Percentiles rank a stretch among this genome's conserved stretches.
phyloP scores from a whole-genome alignment of 192 early-diverging fungal genomes.

The Coemansia sp. region DNA sequence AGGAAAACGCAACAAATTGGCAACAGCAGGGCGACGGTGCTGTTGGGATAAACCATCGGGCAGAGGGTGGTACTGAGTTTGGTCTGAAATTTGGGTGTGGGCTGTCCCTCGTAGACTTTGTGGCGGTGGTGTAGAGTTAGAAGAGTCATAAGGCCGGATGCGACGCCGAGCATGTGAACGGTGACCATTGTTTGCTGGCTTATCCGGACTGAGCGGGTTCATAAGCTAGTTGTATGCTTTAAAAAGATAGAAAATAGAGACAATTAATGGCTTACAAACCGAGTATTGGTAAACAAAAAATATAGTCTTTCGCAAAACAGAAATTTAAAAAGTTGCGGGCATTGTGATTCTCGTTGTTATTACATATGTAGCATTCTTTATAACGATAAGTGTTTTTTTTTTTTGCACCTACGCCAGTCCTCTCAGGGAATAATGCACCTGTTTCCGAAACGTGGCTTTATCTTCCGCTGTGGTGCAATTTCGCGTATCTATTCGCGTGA shows the following conservation, averaged over 20 bases:
- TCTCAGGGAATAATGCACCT: background rate
- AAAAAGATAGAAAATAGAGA: background rate
- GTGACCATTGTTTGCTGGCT: background rate
- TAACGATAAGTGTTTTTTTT: background rate
- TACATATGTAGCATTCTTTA: background rate
- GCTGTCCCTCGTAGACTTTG: background rate
- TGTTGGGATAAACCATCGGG: constrained; percentile 1
- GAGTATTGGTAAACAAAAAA: background rate
- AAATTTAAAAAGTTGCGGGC: background rate
- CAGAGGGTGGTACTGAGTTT: constrained; percentile 13
- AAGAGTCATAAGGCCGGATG: background rate
- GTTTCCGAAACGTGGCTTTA: background rate
- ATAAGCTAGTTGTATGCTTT: background rate
- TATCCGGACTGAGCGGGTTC: constrained; percentile 1
- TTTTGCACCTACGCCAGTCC: background rate
- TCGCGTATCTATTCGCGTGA: background rate
- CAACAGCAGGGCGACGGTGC: background rate
- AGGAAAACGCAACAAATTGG: background rate
- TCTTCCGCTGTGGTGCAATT: background rate
- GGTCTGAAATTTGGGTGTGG: constrained; percentile 2
- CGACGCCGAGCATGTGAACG: constrained; percentile 1
- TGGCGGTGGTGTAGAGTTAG: background rate
- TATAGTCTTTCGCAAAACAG: background rate
- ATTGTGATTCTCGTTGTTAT: background rate
- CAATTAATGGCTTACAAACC: background rate